These are phyloP conservation scores for Salix suchowensis DNA, from an alignment of 345 rosid genomes.

Conservation along the genomic window DNA sequence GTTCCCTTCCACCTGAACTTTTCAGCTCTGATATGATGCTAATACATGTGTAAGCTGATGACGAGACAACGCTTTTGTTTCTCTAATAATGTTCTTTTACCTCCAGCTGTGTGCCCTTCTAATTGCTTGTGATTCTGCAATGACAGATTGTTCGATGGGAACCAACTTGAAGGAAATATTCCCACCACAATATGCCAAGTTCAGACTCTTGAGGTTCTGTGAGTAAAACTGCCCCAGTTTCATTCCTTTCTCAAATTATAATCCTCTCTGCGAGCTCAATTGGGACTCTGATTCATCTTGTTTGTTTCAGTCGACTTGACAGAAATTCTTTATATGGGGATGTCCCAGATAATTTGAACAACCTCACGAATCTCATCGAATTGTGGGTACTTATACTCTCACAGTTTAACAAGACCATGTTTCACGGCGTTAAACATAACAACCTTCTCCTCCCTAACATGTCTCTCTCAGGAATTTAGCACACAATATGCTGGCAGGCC, in stretches of 20 bases:
- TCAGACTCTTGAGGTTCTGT: constrained; percentile 94
- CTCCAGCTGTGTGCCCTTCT: not conserved
- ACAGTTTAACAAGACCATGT: not conserved
- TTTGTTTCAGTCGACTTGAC: constrained; percentile 82
- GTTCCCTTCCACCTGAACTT: constrained; percentile 55
- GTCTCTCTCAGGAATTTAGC: constrained; percentile 68
- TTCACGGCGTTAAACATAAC: not conserved
- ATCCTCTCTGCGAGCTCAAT: not conserved
- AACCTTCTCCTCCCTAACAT: not conserved
- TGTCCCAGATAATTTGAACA: constrained; percentile 63
- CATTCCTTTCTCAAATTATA: not conserved
- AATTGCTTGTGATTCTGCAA: constrained; percentile 7
- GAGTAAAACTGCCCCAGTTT: constrained; percentile 37
- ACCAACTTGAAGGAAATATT: constrained; percentile 59
- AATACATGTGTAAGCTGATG: constrained; percentile 75
- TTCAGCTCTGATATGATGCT: constrained; percentile 72
- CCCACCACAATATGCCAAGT: constrained; percentile 63
- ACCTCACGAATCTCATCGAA: constrained; percentile 66
- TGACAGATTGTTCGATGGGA: constrained; percentile 73
- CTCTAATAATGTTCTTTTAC: not conserved
- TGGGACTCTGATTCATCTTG: constrained; percentile 7
- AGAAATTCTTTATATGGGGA: constrained; percentile 63
- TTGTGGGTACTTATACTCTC: constrained; percentile 43
- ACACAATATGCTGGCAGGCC: constrained; percentile 64
- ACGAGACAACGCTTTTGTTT: not conserved